phyloP scores from a whole-genome alignment of 345 rosid species.

The Eucalyptus decipiens region DNA sequence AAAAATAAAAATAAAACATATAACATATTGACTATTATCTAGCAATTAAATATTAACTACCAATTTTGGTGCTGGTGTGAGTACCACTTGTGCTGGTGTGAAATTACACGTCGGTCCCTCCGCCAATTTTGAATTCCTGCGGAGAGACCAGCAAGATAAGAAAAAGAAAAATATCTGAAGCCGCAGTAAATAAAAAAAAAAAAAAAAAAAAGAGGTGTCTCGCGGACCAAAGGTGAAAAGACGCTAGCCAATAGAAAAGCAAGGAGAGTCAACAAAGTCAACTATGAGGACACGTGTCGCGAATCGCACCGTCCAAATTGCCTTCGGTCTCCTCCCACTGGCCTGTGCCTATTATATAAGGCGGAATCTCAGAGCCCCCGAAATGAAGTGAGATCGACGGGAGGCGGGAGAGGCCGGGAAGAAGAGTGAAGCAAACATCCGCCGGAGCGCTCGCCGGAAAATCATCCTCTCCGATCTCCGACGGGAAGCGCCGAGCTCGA shows the following conservation, averaged over 20 bases:
- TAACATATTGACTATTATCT: not conserved
- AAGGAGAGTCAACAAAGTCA: not conserved
- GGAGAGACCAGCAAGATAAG: not conserved
- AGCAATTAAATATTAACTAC: not conserved
- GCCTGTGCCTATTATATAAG: not conserved
- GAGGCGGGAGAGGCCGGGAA: not conserved
- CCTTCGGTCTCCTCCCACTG: not conserved
- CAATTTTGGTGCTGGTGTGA: no score
- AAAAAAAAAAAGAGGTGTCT: not conserved
- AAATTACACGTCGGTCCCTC: not conserved
- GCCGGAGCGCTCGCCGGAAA: not conserved
- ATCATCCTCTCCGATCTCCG: not conserved
- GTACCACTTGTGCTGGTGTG: not conserved
- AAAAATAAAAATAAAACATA: no score
- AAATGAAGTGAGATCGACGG: not conserved
- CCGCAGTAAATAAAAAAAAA: not conserved
- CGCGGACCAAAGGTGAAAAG: not conserved
- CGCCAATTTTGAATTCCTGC: not conserved
- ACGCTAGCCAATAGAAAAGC: not conserved
- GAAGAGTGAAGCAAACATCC: not conserved
- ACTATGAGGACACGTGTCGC: not conserved
- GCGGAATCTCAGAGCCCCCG: not conserved
- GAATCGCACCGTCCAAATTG: not conserved
- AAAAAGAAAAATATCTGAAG: not conserved
- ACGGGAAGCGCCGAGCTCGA: not conserved